These are phyloP conservation scores for Chiua virens DNA, from an alignment of 768 basidiomycete genomes.

Conservation along the genomic window DNA sequence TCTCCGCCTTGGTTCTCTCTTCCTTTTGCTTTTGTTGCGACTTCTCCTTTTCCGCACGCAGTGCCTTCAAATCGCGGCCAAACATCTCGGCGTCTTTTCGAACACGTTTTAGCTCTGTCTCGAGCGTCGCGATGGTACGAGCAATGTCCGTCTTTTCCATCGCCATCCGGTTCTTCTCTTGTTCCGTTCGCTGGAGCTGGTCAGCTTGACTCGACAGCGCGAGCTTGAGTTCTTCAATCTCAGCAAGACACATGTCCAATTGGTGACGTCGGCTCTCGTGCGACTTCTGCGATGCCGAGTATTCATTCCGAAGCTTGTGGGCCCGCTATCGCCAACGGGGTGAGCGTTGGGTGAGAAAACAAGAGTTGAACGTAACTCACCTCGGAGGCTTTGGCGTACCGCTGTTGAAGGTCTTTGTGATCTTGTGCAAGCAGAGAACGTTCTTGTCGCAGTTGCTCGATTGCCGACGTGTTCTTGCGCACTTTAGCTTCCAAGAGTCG, in stretches of 20 bases:
- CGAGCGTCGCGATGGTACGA: conserved; percentile 62
- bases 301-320: conserved; percentile 62
- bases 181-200: conserved; percentile 62
- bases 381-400: conserved; percentile 65
- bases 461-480: conserved; percentile 64
- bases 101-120: conserved; percentile 74
- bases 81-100: conserved; percentile 74
- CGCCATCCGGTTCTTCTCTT: conserved; percentile 61
- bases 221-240: conserved; percentile 75
- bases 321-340: conserved; percentile 42
- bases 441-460: conserved; percentile 77
- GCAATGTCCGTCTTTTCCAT: conserved; percentile 67
- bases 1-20: conserved; percentile 55
- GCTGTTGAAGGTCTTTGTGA: conserved; percentile 71
- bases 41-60: conserved; percentile 67
- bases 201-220: conserved; percentile 60
- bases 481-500: conserved; percentile 67
- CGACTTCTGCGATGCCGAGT: conserved; percentile 57
- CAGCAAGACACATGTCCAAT: conserved; percentile 66
- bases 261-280: conserved; percentile 74
- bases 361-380: conserved; percentile 36
- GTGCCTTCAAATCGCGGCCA: conserved; percentile 69
- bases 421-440: conserved; percentile 67
- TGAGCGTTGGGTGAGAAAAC: not conserved
- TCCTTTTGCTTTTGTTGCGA: conserved; percentile 54